phyloP scores from a whole-genome alignment of 2,329 filamentous ascomycete genomes.

The Fusarium falciforme region DNA sequence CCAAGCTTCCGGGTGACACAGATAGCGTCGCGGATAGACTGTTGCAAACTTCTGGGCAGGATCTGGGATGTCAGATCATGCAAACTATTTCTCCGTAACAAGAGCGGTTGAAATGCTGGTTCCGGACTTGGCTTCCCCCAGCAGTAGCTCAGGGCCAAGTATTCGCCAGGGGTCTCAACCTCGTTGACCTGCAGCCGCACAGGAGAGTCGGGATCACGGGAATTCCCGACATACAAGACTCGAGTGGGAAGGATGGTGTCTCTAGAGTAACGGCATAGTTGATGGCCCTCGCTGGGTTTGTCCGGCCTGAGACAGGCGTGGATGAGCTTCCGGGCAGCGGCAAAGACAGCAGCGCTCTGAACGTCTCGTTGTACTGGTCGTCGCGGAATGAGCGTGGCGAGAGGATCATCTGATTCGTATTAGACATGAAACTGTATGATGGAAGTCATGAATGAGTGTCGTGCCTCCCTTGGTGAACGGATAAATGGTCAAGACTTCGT shows the following conservation, averaged over 20 bases:
- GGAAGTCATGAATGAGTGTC: fast-evolving
- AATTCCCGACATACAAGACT: not conserved
- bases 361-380: not conserved
- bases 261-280: not conserved
- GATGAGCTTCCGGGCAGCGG: not conserved
- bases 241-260: not conserved
- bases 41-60: not conserved
- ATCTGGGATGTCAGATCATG: not conserved
- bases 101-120: not conserved
- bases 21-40: not conserved
- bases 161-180: not conserved
- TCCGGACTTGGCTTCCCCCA: not conserved
- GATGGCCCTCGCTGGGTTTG: not conserved
- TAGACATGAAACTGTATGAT: not conserved
- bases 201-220: fast-evolving
- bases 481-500: not conserved
- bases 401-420: not conserved
- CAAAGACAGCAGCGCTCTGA: not conserved
- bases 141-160: not conserved
- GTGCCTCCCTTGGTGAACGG: not conserved
- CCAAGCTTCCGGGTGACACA: not conserved
- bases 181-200: not conserved
- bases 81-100: not conserved
- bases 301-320: not conserved
- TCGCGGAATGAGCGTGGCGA: not conserved